Base-by-base conservation (phyloP, 768 basidiomycete genomes). In the Amanita rimosa region DNA sequence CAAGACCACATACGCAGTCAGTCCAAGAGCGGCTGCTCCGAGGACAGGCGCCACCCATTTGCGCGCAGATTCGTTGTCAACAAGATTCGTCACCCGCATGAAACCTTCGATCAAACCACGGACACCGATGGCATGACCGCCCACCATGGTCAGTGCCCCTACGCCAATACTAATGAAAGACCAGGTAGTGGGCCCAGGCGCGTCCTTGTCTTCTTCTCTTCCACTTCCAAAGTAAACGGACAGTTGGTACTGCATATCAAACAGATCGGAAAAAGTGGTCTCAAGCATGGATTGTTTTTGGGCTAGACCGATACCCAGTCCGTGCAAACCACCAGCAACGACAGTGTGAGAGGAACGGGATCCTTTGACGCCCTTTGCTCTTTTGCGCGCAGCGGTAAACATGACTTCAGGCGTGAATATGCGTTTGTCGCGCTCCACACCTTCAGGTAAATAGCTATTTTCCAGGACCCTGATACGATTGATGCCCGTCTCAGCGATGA, bases 371-470 rank as follows among this genome's bases (percentile, higher is more conserved):
- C 68, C 67, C 41, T 62, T 71, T 26, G 67, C 68, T 3, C 67
- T 66, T 49, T 66, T 73, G 52, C 73, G 64, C 46, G 73, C 63
- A 37, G 74, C 64, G 48, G 78, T 79, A 68, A 98, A 99, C 96
- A 99, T 98, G 11, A 91, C 95, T 61, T 95, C 86, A n/a, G 95
- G 90, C 70, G 89, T 81, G 72, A 99, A 99, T 10, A 95, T 79
- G 22, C 90, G 74, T 49, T 79, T 75, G 43, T 79, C 79, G 35
- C 89, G 73, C 62, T 92, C 90, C 19, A 91, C 89, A 50, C 82
- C 85, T 44, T 74, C 74, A 1, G 86, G 87, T 13, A 99, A 76
- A 64, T 88, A 79, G 49, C 70, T 69, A 51, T 95, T 84, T 16
- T 80, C 92, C 16, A 96, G 68, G 14, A 73, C 66, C 35, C 71